Percentiles rank a stretch among this genome's conserved stretches.
Conservation (phyloP, 495 filamentous ascomycete species). For the Aspergillus taichungensis region DNA sequence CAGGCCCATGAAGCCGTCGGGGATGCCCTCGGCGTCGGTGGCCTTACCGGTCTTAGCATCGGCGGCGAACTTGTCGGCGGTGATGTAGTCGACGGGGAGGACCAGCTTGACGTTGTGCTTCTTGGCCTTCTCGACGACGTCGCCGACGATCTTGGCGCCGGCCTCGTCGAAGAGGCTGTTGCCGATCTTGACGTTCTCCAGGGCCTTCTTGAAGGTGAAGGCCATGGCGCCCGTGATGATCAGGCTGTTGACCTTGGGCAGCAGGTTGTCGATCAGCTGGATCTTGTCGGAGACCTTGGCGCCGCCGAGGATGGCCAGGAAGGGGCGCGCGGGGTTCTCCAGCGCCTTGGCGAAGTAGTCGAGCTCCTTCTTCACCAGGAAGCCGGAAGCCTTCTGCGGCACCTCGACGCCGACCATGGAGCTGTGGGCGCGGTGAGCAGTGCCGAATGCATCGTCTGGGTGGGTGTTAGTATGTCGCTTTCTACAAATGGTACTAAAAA, state of each 20-base stretch:
- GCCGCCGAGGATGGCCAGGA: constrained; percentile 96
- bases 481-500: not conserved
- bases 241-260: constrained; percentile 92
- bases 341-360: constrained; percentile 98
- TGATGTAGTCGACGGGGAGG: constrained; percentile 91
- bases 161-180: constrained; percentile 90
- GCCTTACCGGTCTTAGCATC: constrained; percentile 76
- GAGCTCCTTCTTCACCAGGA: constrained; percentile 99
- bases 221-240: constrained; percentile 98
- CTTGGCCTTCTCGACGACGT: constrained; percentile 92
- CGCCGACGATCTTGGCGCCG: constrained; percentile 82
- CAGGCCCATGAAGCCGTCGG: constrained; percentile 95
- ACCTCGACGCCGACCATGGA: constrained; percentile 97
- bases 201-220: constrained; percentile 99
- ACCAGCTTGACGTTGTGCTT: constrained; percentile 90
- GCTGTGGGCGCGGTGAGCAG: constrained; percentile 94
- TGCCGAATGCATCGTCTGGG: constrained; percentile 95
- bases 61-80: constrained; percentile 84
- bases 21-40: constrained; percentile 82
- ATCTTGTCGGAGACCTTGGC: constrained; percentile 99
- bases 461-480: constrained; percentile 11
- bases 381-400: constrained; percentile 90
- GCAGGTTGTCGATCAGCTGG: constrained; percentile 96
- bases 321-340: constrained; percentile 84
- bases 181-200: constrained; percentile 83